phyloP scores from a whole-genome alignment of 2,329 filamentous ascomycete genomes.

The Cercospora sp. region DNA sequence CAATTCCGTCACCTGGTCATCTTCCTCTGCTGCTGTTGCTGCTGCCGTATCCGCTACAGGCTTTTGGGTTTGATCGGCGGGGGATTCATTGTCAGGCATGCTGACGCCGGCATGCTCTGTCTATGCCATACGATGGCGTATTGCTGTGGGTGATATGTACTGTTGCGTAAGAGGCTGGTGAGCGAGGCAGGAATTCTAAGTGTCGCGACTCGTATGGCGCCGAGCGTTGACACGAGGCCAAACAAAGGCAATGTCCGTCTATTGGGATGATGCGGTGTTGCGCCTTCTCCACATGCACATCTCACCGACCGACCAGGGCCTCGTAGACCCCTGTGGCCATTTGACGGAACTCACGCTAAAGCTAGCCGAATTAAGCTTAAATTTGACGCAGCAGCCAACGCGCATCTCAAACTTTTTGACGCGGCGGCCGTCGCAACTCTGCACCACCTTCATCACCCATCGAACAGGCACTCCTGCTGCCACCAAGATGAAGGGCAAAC shows the following conservation, averaged over 20 bases:
- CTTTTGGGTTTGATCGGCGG: background rate
- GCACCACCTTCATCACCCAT: constrained; percentile 4
- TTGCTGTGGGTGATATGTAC: background rate
- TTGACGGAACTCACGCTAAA: background rate
- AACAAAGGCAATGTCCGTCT: background rate
- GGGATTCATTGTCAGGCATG: constrained; percentile 21
- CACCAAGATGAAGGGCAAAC: constrained; percentile 65
- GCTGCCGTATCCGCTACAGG: background rate
- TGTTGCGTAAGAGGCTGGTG: background rate
- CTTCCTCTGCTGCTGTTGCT: background rate
- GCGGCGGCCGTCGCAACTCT: background rate
- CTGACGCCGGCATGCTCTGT: constrained; percentile 7
- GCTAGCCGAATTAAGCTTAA: background rate
- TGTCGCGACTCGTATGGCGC: background rate
- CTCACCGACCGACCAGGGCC: background rate
- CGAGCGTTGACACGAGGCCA: background rate
- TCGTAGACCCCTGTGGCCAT: background rate
- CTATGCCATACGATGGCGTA: background rate
- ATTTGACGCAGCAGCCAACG: background rate
- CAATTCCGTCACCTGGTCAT: constrained; percentile 17
- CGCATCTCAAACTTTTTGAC: background rate
- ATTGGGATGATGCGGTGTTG: background rate
- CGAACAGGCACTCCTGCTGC: constrained; percentile 1
- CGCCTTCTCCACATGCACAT: background rate
- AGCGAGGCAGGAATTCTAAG: background rate